These are phyloP conservation scores for Metschnikowia amazonensis DNA, from an alignment of 805 yeast species.

Conservation along the genomic window DNA sequence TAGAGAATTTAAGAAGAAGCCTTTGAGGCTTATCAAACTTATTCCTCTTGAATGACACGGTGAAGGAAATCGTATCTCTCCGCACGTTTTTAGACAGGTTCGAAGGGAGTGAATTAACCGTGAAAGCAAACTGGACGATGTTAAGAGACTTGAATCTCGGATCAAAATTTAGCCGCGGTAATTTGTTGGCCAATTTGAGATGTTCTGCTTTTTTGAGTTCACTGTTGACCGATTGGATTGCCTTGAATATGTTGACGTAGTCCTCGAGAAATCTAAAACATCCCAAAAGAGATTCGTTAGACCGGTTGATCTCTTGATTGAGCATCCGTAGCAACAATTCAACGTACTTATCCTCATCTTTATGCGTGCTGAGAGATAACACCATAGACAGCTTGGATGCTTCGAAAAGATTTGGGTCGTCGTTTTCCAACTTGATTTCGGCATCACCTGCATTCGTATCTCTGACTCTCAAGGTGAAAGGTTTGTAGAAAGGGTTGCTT, in stretches of 20 bases:
- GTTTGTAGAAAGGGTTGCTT: constrained; percentile 23
- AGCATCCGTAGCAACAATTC: constrained; percentile 22
- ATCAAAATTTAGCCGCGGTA: constrained; percentile 31
- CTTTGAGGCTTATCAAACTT: constrained; percentile 25
- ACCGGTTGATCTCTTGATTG: constrained; percentile 20
- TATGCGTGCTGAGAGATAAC: constrained; percentile 8
- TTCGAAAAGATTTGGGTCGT: no score
- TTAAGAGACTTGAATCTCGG: constrained; percentile 29
- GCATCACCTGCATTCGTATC: background rate
- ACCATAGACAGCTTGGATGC: background rate
- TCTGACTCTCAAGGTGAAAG: constrained; percentile 16
- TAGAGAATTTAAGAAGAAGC: constrained; percentile 26
- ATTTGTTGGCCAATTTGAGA: constrained; percentile 27
- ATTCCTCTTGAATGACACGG: constrained; percentile 27
- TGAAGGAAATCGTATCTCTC: constrained; percentile 32
- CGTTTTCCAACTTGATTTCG: background rate
- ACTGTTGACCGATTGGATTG: constrained; percentile 20
- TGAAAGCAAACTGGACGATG: constrained; percentile 29
- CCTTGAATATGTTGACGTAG: constrained; percentile 27
- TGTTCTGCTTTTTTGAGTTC: constrained; percentile 4
- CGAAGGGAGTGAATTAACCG: constrained; percentile 25
- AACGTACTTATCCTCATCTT: constrained; percentile 13
- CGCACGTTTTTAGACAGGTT: constrained; percentile 30
- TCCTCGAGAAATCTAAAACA: constrained; percentile 33
- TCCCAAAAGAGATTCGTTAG: constrained; percentile 24